These are phyloP conservation scores for Discostella stelligera DNA, from an alignment of 352 stramenopile genomes.

Conservation along the genomic window DNA sequence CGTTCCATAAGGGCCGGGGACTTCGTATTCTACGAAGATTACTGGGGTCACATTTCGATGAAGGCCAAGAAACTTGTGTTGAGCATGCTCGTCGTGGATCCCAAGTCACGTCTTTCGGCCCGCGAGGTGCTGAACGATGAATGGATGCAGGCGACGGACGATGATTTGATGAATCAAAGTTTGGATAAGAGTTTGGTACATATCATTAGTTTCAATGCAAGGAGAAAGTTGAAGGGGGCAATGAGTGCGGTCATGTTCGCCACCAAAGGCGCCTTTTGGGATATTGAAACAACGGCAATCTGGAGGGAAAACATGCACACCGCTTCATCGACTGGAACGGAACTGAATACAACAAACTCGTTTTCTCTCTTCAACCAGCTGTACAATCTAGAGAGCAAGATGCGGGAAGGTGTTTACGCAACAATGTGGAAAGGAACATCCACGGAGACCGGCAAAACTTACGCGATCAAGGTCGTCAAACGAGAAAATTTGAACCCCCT, in stretches of 20 bases:
- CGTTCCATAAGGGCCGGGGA: constrained; percentile 81
- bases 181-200: constrained; percentile 68
- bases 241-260: constrained; percentile 69
- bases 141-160: constrained; percentile 71
- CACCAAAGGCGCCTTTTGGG: constrained; percentile 38
- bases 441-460: constrained; percentile 43
- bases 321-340: constrained; percentile 7
- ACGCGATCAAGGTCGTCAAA: constrained; percentile 80
- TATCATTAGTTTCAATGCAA: constrained; percentile 81
- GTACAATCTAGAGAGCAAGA: constrained; percentile 28
- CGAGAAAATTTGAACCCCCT: constrained; percentile 59
- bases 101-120: constrained; percentile 83
- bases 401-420: constrained; percentile 36
- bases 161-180: constrained; percentile 55
- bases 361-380: constrained; percentile 29
- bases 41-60: constrained; percentile 88
- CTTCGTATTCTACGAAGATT: constrained; percentile 88
- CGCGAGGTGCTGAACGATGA: constrained; percentile 60
- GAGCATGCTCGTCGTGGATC: constrained; percentile 90
- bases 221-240: constrained; percentile 70
- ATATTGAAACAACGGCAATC: constrained; percentile 33
- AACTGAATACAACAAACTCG: background rate
- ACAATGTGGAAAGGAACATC: constrained; percentile 59
- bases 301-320: constrained; percentile 42
- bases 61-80: constrained; percentile 92